Base-by-base conservation (phyloP, 305 asterid genomes). In the Rubia tinctorum region DNA sequence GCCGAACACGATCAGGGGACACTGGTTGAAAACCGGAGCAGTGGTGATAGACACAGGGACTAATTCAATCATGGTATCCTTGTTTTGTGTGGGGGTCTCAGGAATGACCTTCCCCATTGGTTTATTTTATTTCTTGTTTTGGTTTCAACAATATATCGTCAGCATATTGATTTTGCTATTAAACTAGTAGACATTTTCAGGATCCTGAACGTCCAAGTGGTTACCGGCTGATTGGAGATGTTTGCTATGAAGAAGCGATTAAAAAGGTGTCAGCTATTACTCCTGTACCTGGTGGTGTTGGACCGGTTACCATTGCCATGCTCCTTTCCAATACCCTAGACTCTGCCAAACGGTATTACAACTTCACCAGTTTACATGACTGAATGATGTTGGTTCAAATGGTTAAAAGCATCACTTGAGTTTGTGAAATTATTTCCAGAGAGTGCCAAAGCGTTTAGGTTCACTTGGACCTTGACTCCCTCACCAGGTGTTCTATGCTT, bases 11-110 rank as follows among this genome's bases (percentile, higher is more conserved):
- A 58, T 80, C 39, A 66, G 73, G 14, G 80, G 81, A 44, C 73
- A 73, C 67, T 80, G 84, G 79, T 69, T 73, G 66, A 76, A 76
- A 47, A 68, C 72, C 37, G 79, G 81, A n/a, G 84, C 73, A 27
- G n/a, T 80, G 58, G 79, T 80, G 22, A 69, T 73, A 39, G 81
- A 80, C 27, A 73, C 67, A 59, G 81, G 78, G 53, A 56, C 76
- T 40, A 76, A 70, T 70, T 69, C 78, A 37, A 43, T 80, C 30
- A 73, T 71, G 76, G 81, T 45, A 15, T 30, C 39, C 63, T 20
- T 68, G 51, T 17, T 43, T 60, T 0, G 9, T 59, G 45, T 14
- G 30, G 20, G 55, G 30, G 34, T 30, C 34, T 17, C 27, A 30
- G 59, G 1, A 53, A 53, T 53, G 59, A 13, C 20, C n/a, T 53